A percentile compares a stretch with the other conserved stretches of the same genome.
These are phyloP conservation scores for Dothidotthia symphoricarpi DNA, from an alignment of 2,329 filamentous ascomycete species.

Conservation along the genomic window DNA sequence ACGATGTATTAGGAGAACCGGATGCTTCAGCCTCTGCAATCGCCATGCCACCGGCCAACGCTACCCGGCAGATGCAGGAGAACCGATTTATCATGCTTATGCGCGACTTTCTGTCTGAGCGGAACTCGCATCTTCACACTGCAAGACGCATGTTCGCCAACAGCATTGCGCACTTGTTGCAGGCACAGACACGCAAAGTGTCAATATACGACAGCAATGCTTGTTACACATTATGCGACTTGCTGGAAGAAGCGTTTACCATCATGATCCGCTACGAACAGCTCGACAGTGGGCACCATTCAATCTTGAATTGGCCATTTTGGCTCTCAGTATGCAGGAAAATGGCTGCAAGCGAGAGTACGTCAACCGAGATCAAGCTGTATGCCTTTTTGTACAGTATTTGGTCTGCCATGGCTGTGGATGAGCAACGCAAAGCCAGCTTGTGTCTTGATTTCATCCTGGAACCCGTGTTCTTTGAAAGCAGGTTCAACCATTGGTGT, in stretches of 20 bases:
- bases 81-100: constrained; percentile 80
- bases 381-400: constrained; percentile 77
- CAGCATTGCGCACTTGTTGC: constrained; percentile 70
- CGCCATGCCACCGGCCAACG: constrained; percentile 65
- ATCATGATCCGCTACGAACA: constrained; percentile 63
- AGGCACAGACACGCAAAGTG: constrained; percentile 70
- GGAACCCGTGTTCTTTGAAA: constrained; percentile 70
- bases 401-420: constrained; percentile 70
- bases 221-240: constrained; percentile 88
- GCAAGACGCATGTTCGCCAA: constrained; percentile 72
- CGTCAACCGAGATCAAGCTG: constrained; percentile 82
- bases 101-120: constrained; percentile 72
- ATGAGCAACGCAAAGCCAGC: constrained; percentile 65
- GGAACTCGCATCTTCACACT: constrained; percentile 52
- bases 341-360: constrained; percentile 81
- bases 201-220: constrained; percentile 79
- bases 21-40: constrained; percentile 66
- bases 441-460: constrained; percentile 76
- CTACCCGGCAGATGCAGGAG: constrained; percentile 79
- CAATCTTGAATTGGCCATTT: constrained; percentile 73
- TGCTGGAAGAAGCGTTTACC: constrained; percentile 76
- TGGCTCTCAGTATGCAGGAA: constrained; percentile 78
- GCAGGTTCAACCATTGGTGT: constrained; percentile 90
- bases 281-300: constrained; percentile 42
- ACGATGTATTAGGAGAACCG: constrained; percentile 61